Conservation (phyloP, 1,284 basidiomycete species). For the Tilletia walkeri region DNA sequence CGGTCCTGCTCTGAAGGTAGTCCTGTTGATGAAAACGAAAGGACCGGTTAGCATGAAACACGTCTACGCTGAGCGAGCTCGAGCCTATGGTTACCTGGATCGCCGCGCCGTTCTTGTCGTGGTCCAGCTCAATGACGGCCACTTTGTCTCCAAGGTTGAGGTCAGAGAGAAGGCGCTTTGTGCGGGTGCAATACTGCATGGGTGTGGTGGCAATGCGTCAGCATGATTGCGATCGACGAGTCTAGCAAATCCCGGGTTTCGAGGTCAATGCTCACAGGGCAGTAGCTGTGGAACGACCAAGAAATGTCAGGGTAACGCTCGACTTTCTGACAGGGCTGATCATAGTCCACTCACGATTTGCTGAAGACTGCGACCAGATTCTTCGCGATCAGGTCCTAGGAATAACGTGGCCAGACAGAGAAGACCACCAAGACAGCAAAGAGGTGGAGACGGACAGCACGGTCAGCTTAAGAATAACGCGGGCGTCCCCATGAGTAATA, state of each 20-base stretch:
- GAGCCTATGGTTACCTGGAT: slow-evolving; percentile 9
- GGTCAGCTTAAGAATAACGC: too few species aligned
- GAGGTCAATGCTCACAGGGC: not conserved
- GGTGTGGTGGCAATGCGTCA: too few species aligned
- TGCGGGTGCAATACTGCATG: slow-evolving; percentile 1
- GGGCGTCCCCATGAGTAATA: not conserved
- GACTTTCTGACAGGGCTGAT: too few species aligned
- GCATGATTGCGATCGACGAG: too few species aligned
- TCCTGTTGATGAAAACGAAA: not conserved
- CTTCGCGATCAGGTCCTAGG: slow-evolving; percentile 15
- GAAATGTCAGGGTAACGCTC: too few species aligned
- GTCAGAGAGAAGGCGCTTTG: slow-evolving; percentile 5
- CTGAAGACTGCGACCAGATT: slow-evolving; percentile 15
- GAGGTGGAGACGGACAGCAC: too few species aligned
- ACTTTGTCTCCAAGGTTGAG: slow-evolving; percentile 10
- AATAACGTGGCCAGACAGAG: not conserved
- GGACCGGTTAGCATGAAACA: not conserved
- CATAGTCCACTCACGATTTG: not conserved
- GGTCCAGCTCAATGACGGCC: slow-evolving; percentile 4
- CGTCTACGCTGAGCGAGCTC: not conserved
- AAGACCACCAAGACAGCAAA: not conserved
- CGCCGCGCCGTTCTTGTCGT: slow-evolving; percentile 7
- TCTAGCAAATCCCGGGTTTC: too few species aligned
- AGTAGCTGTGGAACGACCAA: not conserved
- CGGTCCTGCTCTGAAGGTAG: slow-evolving; percentile 8